These are phyloP conservation scores for Eimeria falciformis DNA, from an alignment of 169 alveolate genomes.

Conservation along the genomic window DNA sequence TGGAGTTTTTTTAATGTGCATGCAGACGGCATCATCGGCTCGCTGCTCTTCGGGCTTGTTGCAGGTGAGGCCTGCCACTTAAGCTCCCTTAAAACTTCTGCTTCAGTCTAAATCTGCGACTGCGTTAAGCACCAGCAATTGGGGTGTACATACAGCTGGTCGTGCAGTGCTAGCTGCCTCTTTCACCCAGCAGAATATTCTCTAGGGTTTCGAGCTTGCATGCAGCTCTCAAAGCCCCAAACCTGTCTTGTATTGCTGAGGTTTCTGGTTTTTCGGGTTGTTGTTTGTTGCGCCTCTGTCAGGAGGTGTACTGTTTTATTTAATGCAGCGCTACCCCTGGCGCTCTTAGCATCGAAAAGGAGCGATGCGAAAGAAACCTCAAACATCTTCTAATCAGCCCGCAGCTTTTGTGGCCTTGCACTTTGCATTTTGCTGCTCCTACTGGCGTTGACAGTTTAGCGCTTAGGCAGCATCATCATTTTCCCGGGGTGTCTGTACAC, in stretches of 20 bases:
- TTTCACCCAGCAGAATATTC: no score
- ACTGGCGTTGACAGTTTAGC: background rate
- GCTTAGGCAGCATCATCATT: background rate
- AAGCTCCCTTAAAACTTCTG: no score
- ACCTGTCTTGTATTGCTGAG: no score
- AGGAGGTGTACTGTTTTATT: slow-evolving; percentile 47
- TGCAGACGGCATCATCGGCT: slow-evolving; percentile 76
- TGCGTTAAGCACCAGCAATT: no score
- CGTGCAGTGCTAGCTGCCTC: no score
- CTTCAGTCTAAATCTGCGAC: no score
- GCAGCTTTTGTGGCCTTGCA: no score
- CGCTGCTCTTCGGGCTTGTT: slow-evolving; percentile 71
- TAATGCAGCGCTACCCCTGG: slow-evolving; percentile 15
- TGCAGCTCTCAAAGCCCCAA: no score
- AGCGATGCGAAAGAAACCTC: no score
- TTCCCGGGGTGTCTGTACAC: slow-evolving; percentile 14
- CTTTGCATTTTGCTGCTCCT: no score
- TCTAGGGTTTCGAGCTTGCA: background rate
- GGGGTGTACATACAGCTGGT: no score
- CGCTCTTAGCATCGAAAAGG: background rate
- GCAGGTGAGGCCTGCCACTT: slow-evolving; percentile 72
- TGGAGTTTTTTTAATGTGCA: background rate
- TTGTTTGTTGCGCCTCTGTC: slow-evolving; percentile 10
- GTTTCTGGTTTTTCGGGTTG: background rate
- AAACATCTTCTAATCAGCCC: no score